Evolutionary conservation across 2,329 filamentous ascomycete genomes (phyloP), one percentile per base, ranked within the genome.

Genomic region (Zymoseptoria crescenta): DNA sequence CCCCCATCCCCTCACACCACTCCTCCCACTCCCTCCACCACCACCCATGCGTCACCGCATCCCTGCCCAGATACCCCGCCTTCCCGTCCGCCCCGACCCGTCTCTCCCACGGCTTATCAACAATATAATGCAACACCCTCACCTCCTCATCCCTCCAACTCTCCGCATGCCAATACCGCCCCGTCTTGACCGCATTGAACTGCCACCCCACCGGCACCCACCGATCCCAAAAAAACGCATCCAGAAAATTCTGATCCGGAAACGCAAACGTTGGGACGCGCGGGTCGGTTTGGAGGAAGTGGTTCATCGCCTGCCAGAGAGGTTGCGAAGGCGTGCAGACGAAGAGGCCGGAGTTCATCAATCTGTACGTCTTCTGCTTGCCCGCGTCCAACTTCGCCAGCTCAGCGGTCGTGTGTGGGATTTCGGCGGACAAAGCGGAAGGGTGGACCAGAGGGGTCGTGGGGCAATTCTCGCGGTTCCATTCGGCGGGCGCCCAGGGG

Each of bases 61-160:
- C 81, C 49, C 76, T 70, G 1, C 79, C 80, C 27, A 76, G 70
- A 64, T 80, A 80, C 1, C 79, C 79, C 0, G 77, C 80, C 19
- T 70, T 65, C 2, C 77, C 77, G 59, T 79, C 74, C 20, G 67
- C 65, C 19, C 68, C 68, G 3, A 79, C 70, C 19, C 75, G 71
- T 55, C 71, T 73, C 45, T 76, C 74, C 81, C 80, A 83, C 13
- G 80, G 81, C 70, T 83, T 83, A 62, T 82, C 80, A 6, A 81
- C 79, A 57, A 83, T 81, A 57, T 81, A 83, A 64, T 82, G 80
- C 54, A 81, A 59, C 7, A 76, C 76, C 0, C 75, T 71, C 3
- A 82, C 76, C 28, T 77, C 73, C 1, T 75, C 74, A 59, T 82
- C 80, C 3, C 72, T 69, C 80, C 80, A 82, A 21, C 81, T 76